phyloP scores from a whole-genome alignment of 495 filamentous ascomycete genomes.

The Beverwykella pulmonaria region DNA sequence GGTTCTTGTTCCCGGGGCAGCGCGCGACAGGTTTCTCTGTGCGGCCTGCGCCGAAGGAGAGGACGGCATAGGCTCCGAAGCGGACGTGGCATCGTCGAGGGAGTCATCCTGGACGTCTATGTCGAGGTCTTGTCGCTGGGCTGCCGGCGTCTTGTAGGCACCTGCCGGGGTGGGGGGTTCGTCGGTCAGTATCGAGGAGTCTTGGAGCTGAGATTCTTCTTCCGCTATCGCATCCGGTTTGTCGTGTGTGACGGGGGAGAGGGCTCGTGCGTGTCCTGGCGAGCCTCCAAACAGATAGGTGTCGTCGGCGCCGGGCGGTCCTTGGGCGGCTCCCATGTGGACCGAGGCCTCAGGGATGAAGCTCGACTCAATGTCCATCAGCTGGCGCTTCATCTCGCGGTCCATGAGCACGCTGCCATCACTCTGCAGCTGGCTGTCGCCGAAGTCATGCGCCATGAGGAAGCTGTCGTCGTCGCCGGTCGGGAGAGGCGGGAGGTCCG shows the following conservation, averaged over 20 bases:
- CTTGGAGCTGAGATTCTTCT: slow-evolving; percentile 1
- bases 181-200: slow-evolving; percentile 24
- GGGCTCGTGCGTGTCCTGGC: slow-evolving; percentile 26
- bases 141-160: slow-evolving; percentile 55
- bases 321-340: slow-evolving; percentile 44
- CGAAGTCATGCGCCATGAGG: slow-evolving; percentile 28
- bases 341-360: slow-evolving; percentile 65
- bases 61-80: slow-evolving; percentile 49
- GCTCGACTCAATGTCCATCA: slow-evolving; percentile 88
- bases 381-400: slow-evolving; percentile 63
- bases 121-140: slow-evolving; percentile 37
- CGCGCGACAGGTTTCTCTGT: slow-evolving; percentile 40
- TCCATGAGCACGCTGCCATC: slow-evolving; percentile 62
- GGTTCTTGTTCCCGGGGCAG: slow-evolving; percentile 9
- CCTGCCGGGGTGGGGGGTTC: slow-evolving; percentile 52
- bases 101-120: slow-evolving; percentile 36
- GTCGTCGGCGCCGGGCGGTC: slow-evolving; percentile 56
- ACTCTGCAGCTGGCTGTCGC: slow-evolving; percentile 25
- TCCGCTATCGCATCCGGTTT: not conserved
- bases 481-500: slow-evolving; percentile 39
- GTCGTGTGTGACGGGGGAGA: not conserved
- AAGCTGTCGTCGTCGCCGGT: slow-evolving; percentile 36
- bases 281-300: slow-evolving; percentile 63
- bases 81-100: slow-evolving; percentile 54
- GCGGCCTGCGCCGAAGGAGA: slow-evolving; percentile 48